Conservation (phyloP, 768 basidiomycete genomes). For the Xanthoconium purpureum region DNA sequence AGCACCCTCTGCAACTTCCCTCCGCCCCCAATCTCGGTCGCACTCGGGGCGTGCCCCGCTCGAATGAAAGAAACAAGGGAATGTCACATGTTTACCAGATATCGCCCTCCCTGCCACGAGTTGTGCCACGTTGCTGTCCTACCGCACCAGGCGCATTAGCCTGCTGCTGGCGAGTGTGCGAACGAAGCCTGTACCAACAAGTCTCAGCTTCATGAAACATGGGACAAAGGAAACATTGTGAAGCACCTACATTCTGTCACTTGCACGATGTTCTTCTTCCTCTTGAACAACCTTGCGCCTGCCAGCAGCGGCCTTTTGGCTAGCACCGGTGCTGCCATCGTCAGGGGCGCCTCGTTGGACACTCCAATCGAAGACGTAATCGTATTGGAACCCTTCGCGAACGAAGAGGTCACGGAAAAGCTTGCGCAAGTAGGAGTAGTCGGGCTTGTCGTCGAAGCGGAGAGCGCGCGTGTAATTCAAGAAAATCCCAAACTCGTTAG, state of each 20-base stretch:
- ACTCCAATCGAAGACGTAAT: slow-evolving; percentile 99
- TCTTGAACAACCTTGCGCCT: slow-evolving; percentile 82
- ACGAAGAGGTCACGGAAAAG: slow-evolving; percentile 98
- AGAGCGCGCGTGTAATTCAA: slow-evolving; percentile 98
- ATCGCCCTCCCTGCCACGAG: slow-evolving; percentile 44
- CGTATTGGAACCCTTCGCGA: slow-evolving; percentile 97
- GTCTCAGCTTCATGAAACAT: slow-evolving; percentile 15
- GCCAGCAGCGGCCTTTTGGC: slow-evolving; percentile 59
- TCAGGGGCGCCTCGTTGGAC: slow-evolving; percentile 76
- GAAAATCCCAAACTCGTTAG: slow-evolving; percentile 99
- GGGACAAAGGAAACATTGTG: slow-evolving; percentile 14
- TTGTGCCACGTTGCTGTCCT: slow-evolving; percentile 42
- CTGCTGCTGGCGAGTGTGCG: slow-evolving; percentile 81
- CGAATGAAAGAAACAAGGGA: slow-evolving; percentile 33
- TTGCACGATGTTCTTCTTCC: slow-evolving; percentile 78
- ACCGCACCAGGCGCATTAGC: slow-evolving; percentile 47
- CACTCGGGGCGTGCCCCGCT: slow-evolving; percentile 42
- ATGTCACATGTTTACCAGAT: slow-evolving; percentile 40
- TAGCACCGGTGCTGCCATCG: slow-evolving; percentile 56
- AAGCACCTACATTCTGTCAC: slow-evolving; percentile 73
- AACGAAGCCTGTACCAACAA: slow-evolving; percentile 62
- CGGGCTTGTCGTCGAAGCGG: slow-evolving; percentile 99
- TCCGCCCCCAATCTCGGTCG: slow-evolving; percentile 42
- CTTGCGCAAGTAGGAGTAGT: slow-evolving; percentile 99
- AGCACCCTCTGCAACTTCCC: slow-evolving; percentile 33